Conservation (phyloP, 2,329 filamentous ascomycete species). For the Penicillium sp. region DNA sequence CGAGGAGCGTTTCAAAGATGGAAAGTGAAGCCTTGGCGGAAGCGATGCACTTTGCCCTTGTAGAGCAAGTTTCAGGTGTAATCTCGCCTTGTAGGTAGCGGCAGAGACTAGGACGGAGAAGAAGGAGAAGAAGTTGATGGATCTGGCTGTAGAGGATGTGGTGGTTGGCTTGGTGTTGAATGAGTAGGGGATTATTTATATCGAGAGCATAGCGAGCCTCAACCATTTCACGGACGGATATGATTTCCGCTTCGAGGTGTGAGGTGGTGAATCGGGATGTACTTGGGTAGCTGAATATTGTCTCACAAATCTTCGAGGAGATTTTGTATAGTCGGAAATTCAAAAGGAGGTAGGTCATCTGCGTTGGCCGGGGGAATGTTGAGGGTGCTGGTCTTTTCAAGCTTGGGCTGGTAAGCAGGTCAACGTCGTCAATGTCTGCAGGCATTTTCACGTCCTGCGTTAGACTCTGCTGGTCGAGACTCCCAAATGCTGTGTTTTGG, state of each 20-base stretch:
- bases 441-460: slow-evolving; percentile 34
- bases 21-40: slow-evolving; percentile 36
- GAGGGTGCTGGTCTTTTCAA: slow-evolving; percentile 13
- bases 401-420: slow-evolving; percentile 31
- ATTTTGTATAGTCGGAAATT: slow-evolving; percentile 40
- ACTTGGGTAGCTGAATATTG: slow-evolving; percentile 32
- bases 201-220: slow-evolving; percentile 33
- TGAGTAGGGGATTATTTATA: slow-evolving; percentile 27
- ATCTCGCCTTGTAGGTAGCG: slow-evolving; percentile 36
- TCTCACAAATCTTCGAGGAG: slow-evolving; percentile 38
- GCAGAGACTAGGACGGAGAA: slow-evolving; percentile 38
- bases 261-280: slow-evolving; percentile 22
- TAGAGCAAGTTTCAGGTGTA: slow-evolving; percentile 29
- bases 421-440: slow-evolving; percentile 39
- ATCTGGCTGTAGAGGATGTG: slow-evolving; percentile 44
- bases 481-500: slow-evolving; percentile 41
- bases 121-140: slow-evolving; percentile 40
- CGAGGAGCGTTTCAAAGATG: slow-evolving; percentile 36
- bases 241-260: slow-evolving; percentile 34
- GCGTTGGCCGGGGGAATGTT: slow-evolving; percentile 33
- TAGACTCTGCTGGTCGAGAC: slow-evolving; percentile 32
- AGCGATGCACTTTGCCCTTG: slow-evolving; percentile 35
- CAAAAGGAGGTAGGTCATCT: slow-evolving; percentile 45
- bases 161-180: slow-evolving; percentile 41
- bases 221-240: slow-evolving; percentile 33